These are phyloP conservation scores for Talaromyces amestolkiae DNA, from an alignment of 2,329 filamentous ascomycete genomes.

Conservation along the genomic window DNA sequence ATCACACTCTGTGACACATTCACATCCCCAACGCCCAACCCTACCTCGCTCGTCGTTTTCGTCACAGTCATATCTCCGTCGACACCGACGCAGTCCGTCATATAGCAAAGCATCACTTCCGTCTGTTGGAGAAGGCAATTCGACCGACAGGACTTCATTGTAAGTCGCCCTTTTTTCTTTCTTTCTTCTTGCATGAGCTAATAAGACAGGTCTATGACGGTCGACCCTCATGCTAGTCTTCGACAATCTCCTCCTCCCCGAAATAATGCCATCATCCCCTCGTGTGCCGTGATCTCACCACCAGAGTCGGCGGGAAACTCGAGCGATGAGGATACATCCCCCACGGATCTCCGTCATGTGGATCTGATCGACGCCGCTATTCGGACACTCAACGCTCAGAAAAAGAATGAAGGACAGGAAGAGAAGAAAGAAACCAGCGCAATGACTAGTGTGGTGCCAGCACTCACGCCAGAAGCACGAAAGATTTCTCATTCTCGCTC, in stretches of 20 bases:
- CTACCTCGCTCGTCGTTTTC: slow-evolving; percentile 54
- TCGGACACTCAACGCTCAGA: slow-evolving; percentile 49
- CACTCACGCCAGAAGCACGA: slow-evolving; percentile 15
- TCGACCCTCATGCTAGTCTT: slow-evolving; percentile 58
- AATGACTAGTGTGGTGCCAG: neutral
- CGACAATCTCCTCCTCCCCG: slow-evolving; percentile 82
- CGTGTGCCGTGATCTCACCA: slow-evolving; percentile 83
- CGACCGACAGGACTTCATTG: slow-evolving; percentile 10
- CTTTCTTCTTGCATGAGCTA: neutral
- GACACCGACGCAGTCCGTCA: slow-evolving; percentile 60
- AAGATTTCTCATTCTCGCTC: slow-evolving; percentile 21
- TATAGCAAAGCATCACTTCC: slow-evolving; percentile 34
- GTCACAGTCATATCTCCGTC: slow-evolving; percentile 61
- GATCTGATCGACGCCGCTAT: slow-evolving; percentile 72
- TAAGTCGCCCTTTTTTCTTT: neutral
- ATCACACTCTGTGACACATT: slow-evolving; percentile 19
- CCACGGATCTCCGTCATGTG: slow-evolving; percentile 33
- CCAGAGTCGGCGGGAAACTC: slow-evolving; percentile 79
- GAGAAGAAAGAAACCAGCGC: slow-evolving; percentile 20
- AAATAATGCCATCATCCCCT: slow-evolving; percentile 72
- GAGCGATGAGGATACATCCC: slow-evolving; percentile 71
- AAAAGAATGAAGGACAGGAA: slow-evolving; percentile 45
- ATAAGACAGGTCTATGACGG: slow-evolving; percentile 20
- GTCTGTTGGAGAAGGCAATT: slow-evolving; percentile 31
- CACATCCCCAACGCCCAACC: slow-evolving; percentile 41